Conservation (phyloP, 2,329 filamentous ascomycete species). For the Aspergillus sp. region DNA sequence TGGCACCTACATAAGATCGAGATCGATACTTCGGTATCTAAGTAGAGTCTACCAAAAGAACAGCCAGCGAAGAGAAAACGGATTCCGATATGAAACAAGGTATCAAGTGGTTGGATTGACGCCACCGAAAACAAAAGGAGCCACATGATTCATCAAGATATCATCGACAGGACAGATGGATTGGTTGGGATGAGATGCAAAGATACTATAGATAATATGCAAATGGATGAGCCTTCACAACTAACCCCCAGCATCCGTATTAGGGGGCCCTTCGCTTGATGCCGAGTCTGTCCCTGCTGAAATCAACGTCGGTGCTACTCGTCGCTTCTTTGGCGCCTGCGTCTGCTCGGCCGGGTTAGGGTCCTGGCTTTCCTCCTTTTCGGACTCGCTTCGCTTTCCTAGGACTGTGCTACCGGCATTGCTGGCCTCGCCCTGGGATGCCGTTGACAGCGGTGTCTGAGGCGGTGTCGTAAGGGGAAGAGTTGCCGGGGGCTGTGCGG, state of each 20-base stretch:
- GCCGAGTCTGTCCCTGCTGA: conserved; percentile 23
- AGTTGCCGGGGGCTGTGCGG: conserved; percentile 42
- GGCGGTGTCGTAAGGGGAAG: conserved; percentile 86
- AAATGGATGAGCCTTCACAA: not conserved
- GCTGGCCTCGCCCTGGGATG: conserved; percentile 53
- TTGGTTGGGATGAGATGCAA: not conserved
- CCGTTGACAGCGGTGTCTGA: conserved; percentile 68
- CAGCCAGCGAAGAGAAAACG: not conserved
- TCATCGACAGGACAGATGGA: conserved; percentile 1
- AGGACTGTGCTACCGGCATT: conserved; percentile 54
- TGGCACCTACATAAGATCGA: not conserved
- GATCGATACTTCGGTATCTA: not conserved
- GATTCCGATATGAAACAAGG: conserved; percentile 2
- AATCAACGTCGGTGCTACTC: conserved; percentile 69
- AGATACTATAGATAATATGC: not conserved
- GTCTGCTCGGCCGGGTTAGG: conserved; percentile 44
- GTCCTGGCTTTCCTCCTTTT: conserved; percentile 43
- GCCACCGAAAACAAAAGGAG: not conserved
- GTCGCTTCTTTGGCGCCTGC: conserved; percentile 63
- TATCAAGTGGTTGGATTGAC: not conserved
- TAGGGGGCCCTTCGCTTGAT: conserved; percentile 11
- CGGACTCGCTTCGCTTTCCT: conserved; percentile 52
- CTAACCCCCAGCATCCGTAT: conserved; percentile 19
- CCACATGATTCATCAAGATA: conserved; percentile 16
- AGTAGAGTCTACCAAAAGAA: conserved; percentile 3